Percentiles rank a stretch among this genome's conserved stretches.
phyloP scores from a whole-genome alignment of 2,329 filamentous ascomycete species.

The Colletotrichum destructivum region DNA sequence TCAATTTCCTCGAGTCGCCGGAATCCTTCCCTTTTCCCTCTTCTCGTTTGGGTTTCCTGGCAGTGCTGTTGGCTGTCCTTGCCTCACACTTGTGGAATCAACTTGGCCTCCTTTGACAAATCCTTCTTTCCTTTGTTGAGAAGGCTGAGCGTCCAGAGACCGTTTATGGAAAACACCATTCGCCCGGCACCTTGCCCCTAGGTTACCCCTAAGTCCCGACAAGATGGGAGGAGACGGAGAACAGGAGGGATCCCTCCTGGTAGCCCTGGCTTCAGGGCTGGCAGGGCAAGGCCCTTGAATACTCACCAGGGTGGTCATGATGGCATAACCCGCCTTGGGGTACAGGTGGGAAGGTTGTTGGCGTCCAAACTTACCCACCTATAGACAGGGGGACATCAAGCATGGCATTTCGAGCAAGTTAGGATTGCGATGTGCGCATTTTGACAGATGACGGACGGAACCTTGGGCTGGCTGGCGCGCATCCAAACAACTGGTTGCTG shows the following conservation, averaged over 20 bases:
- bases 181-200: constrained; percentile 12
- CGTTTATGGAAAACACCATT: constrained; percentile 4
- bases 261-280: constrained; percentile 1
- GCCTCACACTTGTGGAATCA: constrained; percentile 1
- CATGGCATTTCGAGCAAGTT: constrained; percentile 27
- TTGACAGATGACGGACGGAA: constrained; percentile 25
- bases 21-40: constrained; percentile 1
- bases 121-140: background rate
- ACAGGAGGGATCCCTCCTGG: constrained; percentile 13
- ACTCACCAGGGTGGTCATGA: constrained; percentile 10
- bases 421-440: constrained; percentile 31
- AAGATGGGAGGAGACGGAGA: constrained; percentile 17
- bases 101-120: background rate
- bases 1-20: constrained; percentile 28
- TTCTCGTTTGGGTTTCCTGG: constrained; percentile 4
- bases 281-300: constrained; percentile 17
- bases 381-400: constrained; percentile 17
- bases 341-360: constrained; percentile 18
- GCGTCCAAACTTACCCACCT: constrained; percentile 29
- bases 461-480: background rate
- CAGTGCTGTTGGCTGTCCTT: background rate
- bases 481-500: constrained; percentile 3
- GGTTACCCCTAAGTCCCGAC: background rate
- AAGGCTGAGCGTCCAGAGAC: background rate
- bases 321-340: constrained; percentile 32